phyloP scores from a whole-genome alignment of 2,329 filamentous ascomycete species.

The Claviceps pazoutovae region DNA sequence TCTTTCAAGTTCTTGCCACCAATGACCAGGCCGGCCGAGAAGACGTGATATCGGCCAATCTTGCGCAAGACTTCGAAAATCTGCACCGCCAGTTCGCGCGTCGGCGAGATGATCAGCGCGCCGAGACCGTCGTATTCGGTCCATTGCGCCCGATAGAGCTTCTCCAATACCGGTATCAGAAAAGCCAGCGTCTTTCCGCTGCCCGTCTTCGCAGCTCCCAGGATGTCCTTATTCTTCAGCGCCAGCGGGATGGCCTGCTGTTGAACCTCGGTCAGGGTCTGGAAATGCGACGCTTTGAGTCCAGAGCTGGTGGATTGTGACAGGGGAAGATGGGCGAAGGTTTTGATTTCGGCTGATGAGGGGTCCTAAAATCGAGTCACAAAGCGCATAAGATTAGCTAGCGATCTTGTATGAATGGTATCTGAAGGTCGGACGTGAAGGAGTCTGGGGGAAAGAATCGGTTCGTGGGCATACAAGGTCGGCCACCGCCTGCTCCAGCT shows the following conservation, averaged over 20 bases:
- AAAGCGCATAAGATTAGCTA: neutral
- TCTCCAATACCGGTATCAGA: conserved; percentile 80
- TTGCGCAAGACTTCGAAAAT: conserved; percentile 92
- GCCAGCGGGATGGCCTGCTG: conserved; percentile 76
- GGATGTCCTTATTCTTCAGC: conserved; percentile 72
- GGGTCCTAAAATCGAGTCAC: conserved; percentile 32
- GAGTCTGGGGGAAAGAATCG: neutral
- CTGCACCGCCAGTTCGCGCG: conserved; percentile 87
- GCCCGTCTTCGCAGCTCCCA: conserved; percentile 90
- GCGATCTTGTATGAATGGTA: neutral
- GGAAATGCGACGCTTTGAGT: conserved; percentile 76
- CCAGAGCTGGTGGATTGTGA: conserved; percentile 68
- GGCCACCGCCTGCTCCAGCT: conserved; percentile 19
- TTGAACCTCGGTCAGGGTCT: conserved; percentile 83
- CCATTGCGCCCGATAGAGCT: conserved; percentile 79
- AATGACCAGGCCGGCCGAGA: conserved; percentile 86
- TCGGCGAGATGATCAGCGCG: conserved; percentile 85
- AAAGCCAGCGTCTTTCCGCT: conserved; percentile 94
- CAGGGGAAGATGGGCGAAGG: conserved; percentile 74
- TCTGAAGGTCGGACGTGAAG: neutral
- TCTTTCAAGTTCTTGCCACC: conserved; percentile 85
- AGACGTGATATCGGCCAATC: conserved; percentile 74
- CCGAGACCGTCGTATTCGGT: conserved; percentile 83
- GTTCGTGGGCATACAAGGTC: conserved; percentile 16
- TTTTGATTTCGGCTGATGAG: conserved; percentile 43